These are phyloP conservation scores for Erysimum cheiri DNA, from an alignment of 441 rosid species.

Conservation along the genomic window DNA sequence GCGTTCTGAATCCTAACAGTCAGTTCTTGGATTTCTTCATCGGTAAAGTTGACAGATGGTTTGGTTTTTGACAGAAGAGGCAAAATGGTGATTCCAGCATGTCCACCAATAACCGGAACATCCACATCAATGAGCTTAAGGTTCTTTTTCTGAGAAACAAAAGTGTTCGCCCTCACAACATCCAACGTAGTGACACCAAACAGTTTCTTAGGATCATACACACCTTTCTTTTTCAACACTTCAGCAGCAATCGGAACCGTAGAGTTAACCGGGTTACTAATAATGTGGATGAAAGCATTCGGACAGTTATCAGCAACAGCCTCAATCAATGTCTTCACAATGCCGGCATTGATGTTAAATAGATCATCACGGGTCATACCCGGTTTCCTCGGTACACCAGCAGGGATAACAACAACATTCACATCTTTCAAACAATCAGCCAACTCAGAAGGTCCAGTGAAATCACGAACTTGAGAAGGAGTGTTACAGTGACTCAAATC, in stretches of 20 bases:
- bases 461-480: slow-evolving; percentile 85
- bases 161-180: slow-evolving; percentile 95
- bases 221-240: slow-evolving; percentile 86
- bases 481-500: slow-evolving; percentile 98
- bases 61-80: slow-evolving; percentile 86
- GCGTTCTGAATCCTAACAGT: slow-evolving; percentile 94
- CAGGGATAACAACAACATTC: slow-evolving; percentile 91
- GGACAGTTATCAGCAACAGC: slow-evolving; percentile 98
- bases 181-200: slow-evolving; percentile 95
- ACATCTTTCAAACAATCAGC: slow-evolving; percentile 76
- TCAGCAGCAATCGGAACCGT: slow-evolving; percentile 97
- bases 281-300: slow-evolving; percentile 85
- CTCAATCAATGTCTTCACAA: slow-evolving; percentile 76
- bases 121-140: slow-evolving; percentile 92
- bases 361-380: slow-evolving; percentile 99
- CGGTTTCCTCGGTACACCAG: slow-evolving; percentile 98
- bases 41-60: slow-evolving; percentile 75
- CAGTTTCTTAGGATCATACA: slow-evolving; percentile 89
- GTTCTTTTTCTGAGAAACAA: slow-evolving; percentile 88
- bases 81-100: slow-evolving; percentile 91
- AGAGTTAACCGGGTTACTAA: slow-evolving; percentile 98
- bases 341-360: slow-evolving; percentile 90
- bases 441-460: slow-evolving; percentile 84
- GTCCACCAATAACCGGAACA: slow-evolving; percentile 94
- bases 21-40: slow-evolving; percentile 75